Percentiles rank a stretch among this genome's conserved stretches.
These are phyloP conservation scores for Aechmea fasciata DNA, from an alignment of 176 grass and related monocot species.

Conservation along the genomic window DNA sequence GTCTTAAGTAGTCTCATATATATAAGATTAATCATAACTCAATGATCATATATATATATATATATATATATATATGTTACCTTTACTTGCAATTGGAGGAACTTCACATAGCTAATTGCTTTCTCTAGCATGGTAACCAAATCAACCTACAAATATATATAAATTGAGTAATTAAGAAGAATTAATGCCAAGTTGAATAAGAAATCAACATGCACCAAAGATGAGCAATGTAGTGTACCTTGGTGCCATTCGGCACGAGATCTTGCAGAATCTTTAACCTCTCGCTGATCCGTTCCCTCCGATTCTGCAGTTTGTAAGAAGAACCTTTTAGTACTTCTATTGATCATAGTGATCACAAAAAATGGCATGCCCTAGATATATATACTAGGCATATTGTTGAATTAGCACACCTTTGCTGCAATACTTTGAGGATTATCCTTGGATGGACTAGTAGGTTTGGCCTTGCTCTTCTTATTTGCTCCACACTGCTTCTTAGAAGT, in stretches of 20 bases:
- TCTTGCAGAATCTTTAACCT: constrained; percentile 85
- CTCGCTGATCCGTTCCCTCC: constrained; percentile 77
- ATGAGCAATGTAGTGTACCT: constrained; percentile 24
- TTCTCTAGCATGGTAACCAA: constrained; percentile 98
- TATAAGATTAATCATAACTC: neutral
- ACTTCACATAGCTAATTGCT: constrained; percentile 94
- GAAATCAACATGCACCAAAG: neutral
- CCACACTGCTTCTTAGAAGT: constrained; percentile 67
- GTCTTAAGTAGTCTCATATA: neutral
- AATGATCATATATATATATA: neutral
- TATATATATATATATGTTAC: constrained; percentile 27
- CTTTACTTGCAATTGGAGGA: constrained; percentile 94
- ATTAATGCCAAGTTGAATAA: neutral
- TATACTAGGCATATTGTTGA: neutral
- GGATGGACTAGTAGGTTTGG: constrained; percentile 36
- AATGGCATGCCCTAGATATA: neutral
- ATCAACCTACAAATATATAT: constrained; percentile 52
- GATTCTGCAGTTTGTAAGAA: constrained; percentile 33
- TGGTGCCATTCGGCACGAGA: constrained; percentile 87
- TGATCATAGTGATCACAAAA: neutral
- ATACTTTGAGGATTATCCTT: constrained; percentile 69
- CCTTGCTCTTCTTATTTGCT: constrained; percentile 58
- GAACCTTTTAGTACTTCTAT: neutral
- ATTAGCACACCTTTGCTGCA: constrained; percentile 59
- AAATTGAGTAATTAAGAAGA: neutral